These are phyloP conservation scores for Globisporangium radiosum DNA, from an alignment of 352 stramenopile species.

Conservation along the genomic window DNA sequence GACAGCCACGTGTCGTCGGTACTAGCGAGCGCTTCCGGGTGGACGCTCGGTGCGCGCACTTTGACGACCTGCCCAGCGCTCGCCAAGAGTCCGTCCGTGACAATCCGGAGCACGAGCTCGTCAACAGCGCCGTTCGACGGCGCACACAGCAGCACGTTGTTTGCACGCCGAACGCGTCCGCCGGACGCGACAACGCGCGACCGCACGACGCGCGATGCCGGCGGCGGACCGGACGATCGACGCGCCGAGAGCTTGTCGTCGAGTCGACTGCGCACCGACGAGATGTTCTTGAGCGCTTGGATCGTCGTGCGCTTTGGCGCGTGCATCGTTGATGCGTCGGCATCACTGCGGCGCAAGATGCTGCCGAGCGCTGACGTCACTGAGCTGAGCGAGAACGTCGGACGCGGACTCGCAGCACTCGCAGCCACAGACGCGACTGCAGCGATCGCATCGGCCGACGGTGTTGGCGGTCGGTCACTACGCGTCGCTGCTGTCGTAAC, in stretches of 20 bases:
- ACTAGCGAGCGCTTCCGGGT: slow-evolving; percentile 29
- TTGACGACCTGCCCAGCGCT: slow-evolving; percentile 34
- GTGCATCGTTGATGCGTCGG: slow-evolving; percentile 1
- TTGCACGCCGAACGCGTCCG: slow-evolving; percentile 24
- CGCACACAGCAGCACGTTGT: slow-evolving; percentile 81
- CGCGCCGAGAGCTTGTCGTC: slow-evolving; percentile 51
- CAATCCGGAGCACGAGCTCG: slow-evolving; percentile 83
- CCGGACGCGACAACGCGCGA: slow-evolving; percentile 28
- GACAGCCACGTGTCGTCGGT: slow-evolving; percentile 40
- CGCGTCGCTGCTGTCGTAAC: neutral
- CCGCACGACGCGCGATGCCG: slow-evolving; percentile 31
- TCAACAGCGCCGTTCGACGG: slow-evolving; percentile 90
- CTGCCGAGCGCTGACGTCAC: slow-evolving; percentile 40
- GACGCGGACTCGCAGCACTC: slow-evolving; percentile 36
- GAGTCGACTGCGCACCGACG: slow-evolving; percentile 46
- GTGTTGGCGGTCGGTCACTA: neutral
- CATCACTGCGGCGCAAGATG: slow-evolving; percentile 50
- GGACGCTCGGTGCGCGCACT: slow-evolving; percentile 65
- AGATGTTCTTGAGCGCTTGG: slow-evolving; percentile 56
- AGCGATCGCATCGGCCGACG: neutral
- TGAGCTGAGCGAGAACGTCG: slow-evolving; percentile 51
- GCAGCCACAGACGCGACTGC: slow-evolving; percentile 6
- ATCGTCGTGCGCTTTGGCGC: slow-evolving; percentile 41
- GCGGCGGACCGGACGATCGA: slow-evolving; percentile 6
- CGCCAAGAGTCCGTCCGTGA: slow-evolving; percentile 77